These are phyloP conservation scores for Amanita inopinata DNA, from an alignment of 768 basidiomycete genomes.

Conservation along the genomic window DNA sequence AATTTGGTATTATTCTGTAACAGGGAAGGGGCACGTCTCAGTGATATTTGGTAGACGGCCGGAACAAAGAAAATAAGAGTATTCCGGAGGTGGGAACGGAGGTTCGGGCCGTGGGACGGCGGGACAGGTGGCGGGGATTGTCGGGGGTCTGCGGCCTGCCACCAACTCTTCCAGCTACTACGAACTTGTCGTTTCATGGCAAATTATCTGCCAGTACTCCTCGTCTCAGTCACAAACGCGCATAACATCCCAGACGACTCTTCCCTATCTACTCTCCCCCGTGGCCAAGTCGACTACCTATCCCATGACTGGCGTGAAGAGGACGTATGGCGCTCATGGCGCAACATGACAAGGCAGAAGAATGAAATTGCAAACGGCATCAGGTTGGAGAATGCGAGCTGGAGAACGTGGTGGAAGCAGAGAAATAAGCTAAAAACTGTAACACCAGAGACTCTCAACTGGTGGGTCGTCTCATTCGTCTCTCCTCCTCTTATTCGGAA, in stretches of 20 bases:
- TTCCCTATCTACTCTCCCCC: constrained; percentile 72
- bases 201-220: constrained; percentile 60
- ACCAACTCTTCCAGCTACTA: not conserved
- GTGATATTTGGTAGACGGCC: constrained; percentile 3
- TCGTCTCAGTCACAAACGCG: constrained; percentile 51
- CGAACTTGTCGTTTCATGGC: constrained; percentile 36
- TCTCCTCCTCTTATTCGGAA: constrained; percentile 1
- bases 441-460: constrained; percentile 95
- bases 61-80: constrained; percentile 4
- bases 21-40: not conserved
- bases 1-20: too few relatives aligned
- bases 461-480: constrained; percentile 41
- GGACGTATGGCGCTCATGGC: constrained; percentile 98
- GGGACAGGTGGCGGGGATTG: constrained; percentile 6
- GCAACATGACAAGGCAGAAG: constrained; percentile 97
- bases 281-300: constrained; percentile 96
- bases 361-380: constrained; percentile 94
- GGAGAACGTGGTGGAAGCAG: constrained; percentile 99
- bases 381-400: constrained; percentile 93
- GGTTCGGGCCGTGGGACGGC: constrained; percentile 4
- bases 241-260: constrained; percentile 56
- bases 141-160: not conserved
- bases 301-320: constrained; percentile 97
- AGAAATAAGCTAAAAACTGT: constrained; percentile 91
- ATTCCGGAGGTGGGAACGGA: constrained; percentile 4